Conservation (phyloP, 345 rosid species). For the Arabidopsis suecica region DNA sequence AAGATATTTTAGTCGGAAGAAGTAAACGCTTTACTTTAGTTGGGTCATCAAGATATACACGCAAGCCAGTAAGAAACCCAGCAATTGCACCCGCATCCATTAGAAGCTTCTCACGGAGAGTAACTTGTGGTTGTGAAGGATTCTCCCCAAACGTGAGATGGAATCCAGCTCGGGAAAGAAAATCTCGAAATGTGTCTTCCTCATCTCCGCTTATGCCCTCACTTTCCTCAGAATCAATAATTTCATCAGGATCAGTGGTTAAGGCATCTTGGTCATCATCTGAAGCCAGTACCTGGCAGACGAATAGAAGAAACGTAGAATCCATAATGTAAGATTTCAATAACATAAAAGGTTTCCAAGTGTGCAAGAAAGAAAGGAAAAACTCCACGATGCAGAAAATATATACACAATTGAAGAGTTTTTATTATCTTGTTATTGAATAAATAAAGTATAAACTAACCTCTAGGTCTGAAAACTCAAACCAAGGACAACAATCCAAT, state of each 20-base stretch:
- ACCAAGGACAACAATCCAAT: constrained; percentile 98
- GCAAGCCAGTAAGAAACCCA: constrained; percentile 96
- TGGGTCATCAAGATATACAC: constrained; percentile 96
- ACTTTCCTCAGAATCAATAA: constrained; percentile 96
- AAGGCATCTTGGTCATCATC: constrained; percentile 98
- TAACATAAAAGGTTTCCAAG: constrained; percentile 11
- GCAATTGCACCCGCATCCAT: constrained; percentile 99
- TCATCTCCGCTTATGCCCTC: constrained; percentile 97
- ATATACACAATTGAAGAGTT: constrained; percentile 15
- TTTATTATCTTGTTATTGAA: constrained; percentile 2
- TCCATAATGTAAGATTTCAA: constrained; percentile 11
- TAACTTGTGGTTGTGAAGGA: constrained; percentile 81
- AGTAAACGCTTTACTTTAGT: constrained; percentile 96
- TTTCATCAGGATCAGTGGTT: constrained; percentile 99
- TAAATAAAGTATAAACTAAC: constrained; percentile 53
- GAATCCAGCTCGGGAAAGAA: constrained; percentile 97
- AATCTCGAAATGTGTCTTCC: constrained; percentile 96
- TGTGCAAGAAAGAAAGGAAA: constrained; percentile 27
- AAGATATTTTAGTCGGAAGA: constrained; percentile 91
- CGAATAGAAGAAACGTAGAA: constrained; percentile 32
- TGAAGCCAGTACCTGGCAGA: constrained; percentile 84
- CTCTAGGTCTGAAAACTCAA: constrained; percentile 92
- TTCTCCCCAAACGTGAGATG: constrained; percentile 94
- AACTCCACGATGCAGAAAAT: constrained; percentile 29
- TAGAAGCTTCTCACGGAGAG: constrained; percentile 71